Evolutionary conservation across 495 filamentous ascomycete species (phyloP).

Genomic region (Trichocladium uniseriatum): DNA sequence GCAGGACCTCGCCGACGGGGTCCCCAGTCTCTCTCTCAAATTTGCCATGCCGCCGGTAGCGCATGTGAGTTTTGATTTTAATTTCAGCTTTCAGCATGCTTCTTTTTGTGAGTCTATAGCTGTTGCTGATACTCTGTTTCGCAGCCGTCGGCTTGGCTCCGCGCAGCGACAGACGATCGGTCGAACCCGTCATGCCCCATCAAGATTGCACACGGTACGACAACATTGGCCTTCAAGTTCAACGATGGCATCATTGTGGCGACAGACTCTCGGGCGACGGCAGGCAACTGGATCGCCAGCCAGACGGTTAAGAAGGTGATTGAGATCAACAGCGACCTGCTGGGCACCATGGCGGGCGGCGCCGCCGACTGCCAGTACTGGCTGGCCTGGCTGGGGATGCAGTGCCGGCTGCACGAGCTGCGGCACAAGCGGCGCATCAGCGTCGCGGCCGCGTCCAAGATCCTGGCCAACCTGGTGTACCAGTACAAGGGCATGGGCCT

Average conservation of each 20-base stretch:
- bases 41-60: conserved; percentile 92
- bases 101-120: too few species aligned
- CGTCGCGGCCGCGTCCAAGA: conserved; percentile 94
- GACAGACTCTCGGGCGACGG: conserved; percentile 92
- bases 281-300: conserved; percentile 96
- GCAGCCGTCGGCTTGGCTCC: conserved; percentile 83
- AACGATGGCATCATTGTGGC: conserved; percentile 96
- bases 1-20: conserved; percentile 57
- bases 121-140: too few species aligned
- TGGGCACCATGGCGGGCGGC: conserved; percentile 98
- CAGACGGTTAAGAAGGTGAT: conserved; percentile 99
- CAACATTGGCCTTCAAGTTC: conserved; percentile 96
- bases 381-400: conserved; percentile 96
- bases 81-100: neutral
- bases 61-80: conserved; percentile 50
- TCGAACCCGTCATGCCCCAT: conserved; percentile 94
- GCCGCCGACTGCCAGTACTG: conserved; percentile 99
- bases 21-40: conserved; percentile 66
- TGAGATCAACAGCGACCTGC: conserved; percentile 78
- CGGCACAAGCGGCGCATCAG: conserved; percentile 98
- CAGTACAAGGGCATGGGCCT: conserved; percentile 96
- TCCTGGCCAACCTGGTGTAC: conserved; percentile 96
- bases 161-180: conserved; percentile 92
- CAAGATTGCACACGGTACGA: conserved; percentile 98
- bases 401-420: conserved; percentile 97